A percentile compares a stretch with the other conserved stretches of the same genome.
phyloP scores from a whole-genome alignment of 2,329 filamentous ascomycete species.

The Xylariaceae sp. region DNA sequence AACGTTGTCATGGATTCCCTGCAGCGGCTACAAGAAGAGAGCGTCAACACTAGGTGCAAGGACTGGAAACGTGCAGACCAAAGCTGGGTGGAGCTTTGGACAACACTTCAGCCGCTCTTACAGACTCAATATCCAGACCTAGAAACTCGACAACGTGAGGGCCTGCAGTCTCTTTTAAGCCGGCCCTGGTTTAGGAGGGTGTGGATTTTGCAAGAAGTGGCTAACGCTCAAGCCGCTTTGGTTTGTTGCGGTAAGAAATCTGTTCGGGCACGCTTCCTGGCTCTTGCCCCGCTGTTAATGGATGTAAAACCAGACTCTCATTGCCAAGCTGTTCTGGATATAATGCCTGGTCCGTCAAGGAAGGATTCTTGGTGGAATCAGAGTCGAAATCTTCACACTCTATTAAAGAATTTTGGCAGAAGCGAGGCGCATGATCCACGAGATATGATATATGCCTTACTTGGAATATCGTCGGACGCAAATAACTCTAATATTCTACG shows the following conservation, averaged over 20 bases:
- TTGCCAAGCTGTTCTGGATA: constrained; percentile 1
- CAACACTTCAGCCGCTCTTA: not conserved
- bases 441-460: no score
- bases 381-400: not conserved
- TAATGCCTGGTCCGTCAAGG: not conserved
- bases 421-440: no score
- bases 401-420: no score
- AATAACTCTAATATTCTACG: no score
- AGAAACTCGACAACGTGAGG: no score
- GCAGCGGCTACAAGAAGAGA: not conserved
- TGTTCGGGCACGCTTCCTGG: not conserved
- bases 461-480: no score
- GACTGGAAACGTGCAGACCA: not conserved
- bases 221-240: not conserved
- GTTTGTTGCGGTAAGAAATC: not conserved
- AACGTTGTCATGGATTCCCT: not conserved
- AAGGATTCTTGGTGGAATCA: no score
- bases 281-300: not conserved
- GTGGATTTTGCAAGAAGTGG: constrained; percentile 12
- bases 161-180: no score
- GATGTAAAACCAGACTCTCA: not conserved
- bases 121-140: no score
- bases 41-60: not conserved
- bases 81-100: not conserved
- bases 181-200: constrained; percentile 6